These are phyloP conservation scores for Paracoccidioides brasiliensis DNA, from an alignment of 2,329 filamentous ascomycete genomes.

Conservation along the genomic window DNA sequence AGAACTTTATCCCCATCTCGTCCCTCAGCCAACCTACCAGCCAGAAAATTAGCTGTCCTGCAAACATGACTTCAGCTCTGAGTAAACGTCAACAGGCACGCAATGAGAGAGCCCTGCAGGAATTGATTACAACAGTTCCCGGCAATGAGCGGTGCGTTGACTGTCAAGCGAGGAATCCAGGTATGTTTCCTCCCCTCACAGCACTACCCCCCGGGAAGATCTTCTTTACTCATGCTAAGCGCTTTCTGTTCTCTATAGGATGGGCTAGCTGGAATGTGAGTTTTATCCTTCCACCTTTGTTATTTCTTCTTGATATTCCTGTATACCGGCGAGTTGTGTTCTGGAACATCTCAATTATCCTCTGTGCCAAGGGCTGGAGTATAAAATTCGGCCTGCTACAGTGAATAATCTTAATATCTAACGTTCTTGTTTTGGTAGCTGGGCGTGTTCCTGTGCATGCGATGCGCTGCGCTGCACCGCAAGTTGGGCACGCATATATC, in stretches of 20 bases:
- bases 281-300: constrained; percentile 14
- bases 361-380: background rate
- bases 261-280: constrained; percentile 96
- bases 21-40: constrained; percentile 7
- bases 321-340: background rate
- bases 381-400: background rate
- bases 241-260: constrained; percentile 38
- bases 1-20: background rate
- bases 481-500: constrained; percentile 96
- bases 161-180: constrained; percentile 81
- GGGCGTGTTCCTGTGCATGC: constrained; percentile 94
- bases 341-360: background rate
- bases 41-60: background rate
- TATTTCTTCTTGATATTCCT: background rate
- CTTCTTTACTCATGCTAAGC: constrained; percentile 18
- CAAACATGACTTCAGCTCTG: constrained; percentile 54
- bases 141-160: constrained; percentile 93
- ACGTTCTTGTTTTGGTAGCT: constrained; percentile 42
- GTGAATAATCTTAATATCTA: background rate
- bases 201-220: background rate
- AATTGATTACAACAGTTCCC: constrained; percentile 68
- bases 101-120: constrained; percentile 84
- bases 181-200: constrained; percentile 38
- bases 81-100: constrained; percentile 97
- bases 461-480: constrained; percentile 86